Conservation (phyloP, 495 filamentous ascomycete genomes). For the Tuber indicum region DNA sequence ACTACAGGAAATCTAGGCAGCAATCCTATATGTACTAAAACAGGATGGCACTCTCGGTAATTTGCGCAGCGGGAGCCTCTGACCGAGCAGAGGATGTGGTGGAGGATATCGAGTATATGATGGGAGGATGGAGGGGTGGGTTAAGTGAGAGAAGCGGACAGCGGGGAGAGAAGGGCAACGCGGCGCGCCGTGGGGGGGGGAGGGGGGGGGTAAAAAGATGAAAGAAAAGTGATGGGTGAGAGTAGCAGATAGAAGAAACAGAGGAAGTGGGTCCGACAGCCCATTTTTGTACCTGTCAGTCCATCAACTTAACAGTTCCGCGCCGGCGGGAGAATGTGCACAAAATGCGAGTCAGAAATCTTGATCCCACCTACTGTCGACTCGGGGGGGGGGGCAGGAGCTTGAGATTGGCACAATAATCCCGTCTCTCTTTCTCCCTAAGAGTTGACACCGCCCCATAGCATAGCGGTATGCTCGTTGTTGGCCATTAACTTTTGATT, state of each 20-base stretch:
- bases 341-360: neutral
- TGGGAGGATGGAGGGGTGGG: neutral
- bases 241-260: neutral
- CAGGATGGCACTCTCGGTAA: neutral
- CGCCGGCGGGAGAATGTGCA: neutral
- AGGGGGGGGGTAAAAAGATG: too few species aligned
- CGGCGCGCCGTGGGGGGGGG: neutral
- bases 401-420: neutral
- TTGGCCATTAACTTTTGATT: constrained; percentile 1
- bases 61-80: neutral
- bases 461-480: neutral
- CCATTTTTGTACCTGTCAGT: constrained; percentile 3
- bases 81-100: neutral
- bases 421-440: neutral
- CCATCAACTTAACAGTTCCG: neutral
- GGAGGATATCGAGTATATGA: neutral
- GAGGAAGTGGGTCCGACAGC: neutral
- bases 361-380: neutral
- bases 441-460: neutral
- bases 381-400: neutral
- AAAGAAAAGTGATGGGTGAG: neutral
- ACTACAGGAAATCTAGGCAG: neutral
- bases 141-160: neutral
- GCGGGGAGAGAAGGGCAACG: neutral
- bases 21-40: neutral